Evolutionary conservation across 768 basidiomycete species (phyloP), one percentile per base, ranked within the genome.

Genomic region (Leccinellum rugosiceps): DNA sequence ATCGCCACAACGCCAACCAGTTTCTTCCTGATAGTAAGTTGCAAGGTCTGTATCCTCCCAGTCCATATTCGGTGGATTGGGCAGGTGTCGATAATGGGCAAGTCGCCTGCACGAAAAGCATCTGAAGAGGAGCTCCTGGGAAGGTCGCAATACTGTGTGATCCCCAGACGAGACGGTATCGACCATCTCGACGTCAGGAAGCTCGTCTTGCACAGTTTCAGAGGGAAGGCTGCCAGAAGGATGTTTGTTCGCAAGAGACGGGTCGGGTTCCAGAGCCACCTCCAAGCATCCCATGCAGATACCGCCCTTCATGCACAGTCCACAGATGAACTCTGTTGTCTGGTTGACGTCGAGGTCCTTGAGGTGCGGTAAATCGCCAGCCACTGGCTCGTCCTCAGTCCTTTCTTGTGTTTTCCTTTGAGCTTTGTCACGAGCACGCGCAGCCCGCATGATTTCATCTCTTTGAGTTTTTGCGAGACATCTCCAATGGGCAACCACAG

Each of bases 61-160:
- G 41, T 71, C 66, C 32, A 72, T 64, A 28, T 69, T 72, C 10
- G 76, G 64, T 21, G 84, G 85, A 26, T 68, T 55, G 6, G 81
- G 80, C 46, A 93, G 74, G 72, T 94, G 91, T 23, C 74, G 74
- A 69, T 96, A 96, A 71, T 97, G 94, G 9, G 87, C 82, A 5
- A 87, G 77, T 47, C 93, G 85, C 65, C 88, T 90, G 78, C 94
- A 97, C 19, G 86, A 80, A 51, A 85, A 69, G 72, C 94, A 97
- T 25, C 94, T 81, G 71, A 92, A 96, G 32, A 93, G 75, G 10
- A 92, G 77, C 62, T 85, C 79, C 13, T 56, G 58, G 10, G 68
- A 53, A 44, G 55, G 47, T 4, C 61, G 61, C 19, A 66, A 53
- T n/a, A 67, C 50, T n/a, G 59, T 60, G 13, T 66, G 60, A 28